Conservation (phyloP, 2,329 filamentous ascomycete species). For the Colletotrichum magnum region DNA sequence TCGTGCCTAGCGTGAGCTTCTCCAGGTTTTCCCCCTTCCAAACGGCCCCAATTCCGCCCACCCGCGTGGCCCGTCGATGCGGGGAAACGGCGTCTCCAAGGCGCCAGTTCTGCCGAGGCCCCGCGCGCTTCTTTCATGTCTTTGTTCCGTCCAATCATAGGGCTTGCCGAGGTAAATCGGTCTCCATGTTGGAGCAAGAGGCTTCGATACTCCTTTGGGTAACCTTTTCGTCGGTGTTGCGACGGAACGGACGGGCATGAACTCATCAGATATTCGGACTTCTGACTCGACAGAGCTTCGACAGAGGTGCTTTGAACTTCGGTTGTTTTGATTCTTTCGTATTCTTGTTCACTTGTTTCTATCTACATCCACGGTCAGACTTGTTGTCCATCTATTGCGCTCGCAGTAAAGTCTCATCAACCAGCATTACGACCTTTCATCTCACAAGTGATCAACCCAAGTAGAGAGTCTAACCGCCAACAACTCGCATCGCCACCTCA, state of each 20-base stretch:
- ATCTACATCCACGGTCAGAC: too few species aligned
- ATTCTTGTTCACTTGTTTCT: too few species aligned
- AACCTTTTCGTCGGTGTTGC: constrained; percentile 35
- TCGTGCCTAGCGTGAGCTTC: constrained; percentile 30
- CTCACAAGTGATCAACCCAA: too few species aligned
- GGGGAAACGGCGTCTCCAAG: constrained; percentile 28
- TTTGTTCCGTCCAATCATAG: constrained; percentile 27
- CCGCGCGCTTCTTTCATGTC: constrained; percentile 17
- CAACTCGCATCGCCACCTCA: neutral
- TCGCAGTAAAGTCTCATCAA: neutral
- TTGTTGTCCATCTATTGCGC: neutral
- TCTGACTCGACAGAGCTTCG: constrained; percentile 17
- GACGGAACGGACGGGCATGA: neutral
- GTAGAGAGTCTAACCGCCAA: too few species aligned
- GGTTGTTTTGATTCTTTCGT: too few species aligned
- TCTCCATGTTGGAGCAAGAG: neutral
- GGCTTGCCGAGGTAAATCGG: constrained; percentile 36
- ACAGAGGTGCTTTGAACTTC: too few species aligned
- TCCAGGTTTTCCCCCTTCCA: constrained; percentile 32
- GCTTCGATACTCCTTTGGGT: constrained; percentile 15
- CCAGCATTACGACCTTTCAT: too few species aligned
- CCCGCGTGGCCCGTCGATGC: constrained; percentile 17
- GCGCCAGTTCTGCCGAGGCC: constrained; percentile 34
- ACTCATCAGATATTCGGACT: too few species aligned
- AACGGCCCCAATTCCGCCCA: constrained; percentile 29